Percentiles rank a stretch among this genome's conserved stretches.
These are phyloP conservation scores for Ascochyta clinopodiicola DNA, from an alignment of 2,329 filamentous ascomycete species.

Conservation along the genomic window DNA sequence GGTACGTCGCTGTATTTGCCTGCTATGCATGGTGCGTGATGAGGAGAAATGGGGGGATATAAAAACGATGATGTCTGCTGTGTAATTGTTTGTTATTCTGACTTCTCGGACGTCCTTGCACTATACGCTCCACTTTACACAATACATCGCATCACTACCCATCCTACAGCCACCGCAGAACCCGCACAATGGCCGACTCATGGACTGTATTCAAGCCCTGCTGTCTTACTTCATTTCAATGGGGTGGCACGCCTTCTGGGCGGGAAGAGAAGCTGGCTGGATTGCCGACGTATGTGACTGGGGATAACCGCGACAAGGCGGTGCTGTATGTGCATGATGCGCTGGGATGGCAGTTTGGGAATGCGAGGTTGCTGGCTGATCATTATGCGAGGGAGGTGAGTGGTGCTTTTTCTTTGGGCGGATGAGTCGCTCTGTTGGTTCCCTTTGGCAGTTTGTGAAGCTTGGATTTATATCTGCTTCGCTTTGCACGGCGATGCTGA, in stretches of 20 bases:
- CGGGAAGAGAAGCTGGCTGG: slow-evolving; percentile 39
- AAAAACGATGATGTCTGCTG: too few relatives aligned
- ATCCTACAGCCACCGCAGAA: too few relatives aligned
- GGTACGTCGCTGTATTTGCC: neutral
- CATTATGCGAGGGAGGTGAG: slow-evolving; percentile 47
- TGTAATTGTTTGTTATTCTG: too few relatives aligned
- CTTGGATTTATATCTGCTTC: too few relatives aligned
- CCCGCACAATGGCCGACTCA: neutral
- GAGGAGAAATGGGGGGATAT: too few relatives aligned
- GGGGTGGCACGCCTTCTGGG: slow-evolving; percentile 46
- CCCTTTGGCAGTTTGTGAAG: too few relatives aligned
- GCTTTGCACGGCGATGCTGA: neutral
- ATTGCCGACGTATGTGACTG: slow-evolving; percentile 49
- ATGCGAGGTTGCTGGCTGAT: slow-evolving; percentile 53
- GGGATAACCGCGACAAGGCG: slow-evolving; percentile 46
- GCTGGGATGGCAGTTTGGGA: slow-evolving; percentile 54
- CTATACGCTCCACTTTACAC: too few relatives aligned
- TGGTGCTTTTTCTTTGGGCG: too few relatives aligned
- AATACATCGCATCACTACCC: too few relatives aligned
- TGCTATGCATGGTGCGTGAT: too few relatives aligned
- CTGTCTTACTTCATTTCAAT: slow-evolving; percentile 41
- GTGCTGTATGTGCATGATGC: slow-evolving; percentile 49
- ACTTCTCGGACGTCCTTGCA: too few relatives aligned
- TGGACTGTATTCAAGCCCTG: slow-evolving; percentile 21
- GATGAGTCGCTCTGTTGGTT: too few relatives aligned